Percentiles rank a stretch among this genome's conserved stretches.
Evolutionary conservation across 768 basidiomycete genomes (phyloP).

Genomic region (Lactarius quietus): DNA sequence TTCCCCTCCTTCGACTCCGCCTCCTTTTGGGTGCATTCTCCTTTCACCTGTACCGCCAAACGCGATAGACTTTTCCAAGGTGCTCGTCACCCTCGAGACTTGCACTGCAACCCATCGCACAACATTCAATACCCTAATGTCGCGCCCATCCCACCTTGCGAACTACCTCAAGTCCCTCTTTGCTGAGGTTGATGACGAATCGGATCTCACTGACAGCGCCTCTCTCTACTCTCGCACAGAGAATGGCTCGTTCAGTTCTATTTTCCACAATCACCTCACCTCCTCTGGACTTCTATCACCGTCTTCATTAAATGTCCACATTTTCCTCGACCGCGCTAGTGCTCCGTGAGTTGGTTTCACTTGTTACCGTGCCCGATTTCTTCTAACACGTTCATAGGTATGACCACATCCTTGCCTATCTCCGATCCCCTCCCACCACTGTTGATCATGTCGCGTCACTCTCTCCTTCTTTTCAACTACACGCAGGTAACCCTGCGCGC

Average conservation of each 20-base stretch:
- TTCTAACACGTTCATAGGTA: constrained; percentile 46
- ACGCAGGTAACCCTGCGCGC: constrained; percentile 37
- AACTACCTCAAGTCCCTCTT: constrained; percentile 33
- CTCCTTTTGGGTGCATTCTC: constrained; percentile 64
- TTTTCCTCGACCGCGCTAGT: constrained; percentile 80
- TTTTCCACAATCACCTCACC: constrained; percentile 60
- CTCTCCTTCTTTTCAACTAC: constrained; percentile 56
- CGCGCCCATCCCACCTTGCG: constrained; percentile 65
- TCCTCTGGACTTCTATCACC: constrained; percentile 54
- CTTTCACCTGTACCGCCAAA: constrained; percentile 46
- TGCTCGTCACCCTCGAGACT: constrained; percentile 73
- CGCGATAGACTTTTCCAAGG: constrained; percentile 56
- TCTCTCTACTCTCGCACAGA: constrained; percentile 56
- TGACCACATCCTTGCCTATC: constrained; percentile 63
- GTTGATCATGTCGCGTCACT: constrained; percentile 49
- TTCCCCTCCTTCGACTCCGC: constrained; percentile 43
- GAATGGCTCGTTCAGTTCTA: constrained; percentile 40
- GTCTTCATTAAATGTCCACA: constrained; percentile 47
- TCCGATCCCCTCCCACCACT: constrained; percentile 52
- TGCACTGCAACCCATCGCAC: constrained; percentile 63
- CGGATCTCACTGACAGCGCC: constrained; percentile 42
- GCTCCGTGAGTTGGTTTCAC: constrained; percentile 56
- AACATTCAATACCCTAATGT: constrained; percentile 60
- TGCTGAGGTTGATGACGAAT: constrained; percentile 33
- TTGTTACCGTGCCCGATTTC: background rate